phyloP scores from a whole-genome alignment of 495 filamentous ascomycete genomes.

The Amphirosellinia nigrospora region DNA sequence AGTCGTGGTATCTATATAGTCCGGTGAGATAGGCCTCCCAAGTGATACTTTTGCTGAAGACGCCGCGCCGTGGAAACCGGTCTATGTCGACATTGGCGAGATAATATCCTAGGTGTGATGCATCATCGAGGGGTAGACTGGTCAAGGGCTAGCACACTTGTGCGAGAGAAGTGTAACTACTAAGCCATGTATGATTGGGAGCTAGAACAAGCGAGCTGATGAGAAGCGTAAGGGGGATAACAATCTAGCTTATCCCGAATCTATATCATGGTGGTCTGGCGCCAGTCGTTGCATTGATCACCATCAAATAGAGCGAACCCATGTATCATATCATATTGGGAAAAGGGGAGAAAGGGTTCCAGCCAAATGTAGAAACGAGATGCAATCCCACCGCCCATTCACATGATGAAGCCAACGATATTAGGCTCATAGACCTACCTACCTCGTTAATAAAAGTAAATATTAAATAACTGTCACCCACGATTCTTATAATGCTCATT shows the following conservation, averaged over 20 bases:
- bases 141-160: conserved; percentile 1
- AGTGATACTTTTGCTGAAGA: conserved; percentile 73
- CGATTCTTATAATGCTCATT: not conserved
- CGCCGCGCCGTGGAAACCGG: conserved; percentile 76
- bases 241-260: not conserved
- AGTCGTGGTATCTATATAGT: conserved; percentile 95
- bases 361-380: conserved; percentile 23
- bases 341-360: not conserved
- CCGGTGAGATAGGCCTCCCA: conserved; percentile 70
- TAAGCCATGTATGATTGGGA: conserved; percentile 17
- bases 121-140: not conserved
- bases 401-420: not conserved
- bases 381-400: conserved; percentile 6
- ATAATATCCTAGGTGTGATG: conserved; percentile 67
- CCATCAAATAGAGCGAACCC: conserved; percentile 13
- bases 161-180: conserved; percentile 18
- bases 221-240: not conserved
- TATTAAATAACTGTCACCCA: not conserved
- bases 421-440: conserved; percentile 13
- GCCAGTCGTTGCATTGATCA: conserved; percentile 6
- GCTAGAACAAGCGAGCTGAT: not conserved
- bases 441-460: conserved; percentile 27
- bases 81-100: conserved; percentile 88
- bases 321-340: conserved; percentile 25
- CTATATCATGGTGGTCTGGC: conserved; percentile 12